phyloP scores from a whole-genome alignment of 2,329 filamentous ascomycete species.

The Bertia moriformis region DNA sequence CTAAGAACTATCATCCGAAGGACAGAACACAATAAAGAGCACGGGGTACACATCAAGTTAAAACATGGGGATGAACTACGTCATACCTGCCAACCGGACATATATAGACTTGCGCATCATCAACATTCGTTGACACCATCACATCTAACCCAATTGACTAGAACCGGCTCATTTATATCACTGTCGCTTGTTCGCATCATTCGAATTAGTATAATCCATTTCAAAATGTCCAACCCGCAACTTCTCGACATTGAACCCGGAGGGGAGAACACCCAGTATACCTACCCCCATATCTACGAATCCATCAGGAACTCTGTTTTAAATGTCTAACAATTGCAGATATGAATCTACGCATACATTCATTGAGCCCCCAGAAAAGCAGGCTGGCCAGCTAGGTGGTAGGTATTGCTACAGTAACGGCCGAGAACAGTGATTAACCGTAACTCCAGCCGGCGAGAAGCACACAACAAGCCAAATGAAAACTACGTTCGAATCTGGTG shows the following conservation, averaged over 20 bases:
- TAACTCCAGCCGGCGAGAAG: neutral
- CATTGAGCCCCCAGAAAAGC: neutral
- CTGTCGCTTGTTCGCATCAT: no score
- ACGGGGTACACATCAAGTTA: no score
- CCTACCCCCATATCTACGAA: neutral
- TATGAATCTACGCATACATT: neutral
- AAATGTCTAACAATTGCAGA: neutral
- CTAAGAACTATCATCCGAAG: no score
- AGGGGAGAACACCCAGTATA: constrained; percentile 1
- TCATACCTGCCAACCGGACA: neutral
- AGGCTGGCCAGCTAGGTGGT: neutral
- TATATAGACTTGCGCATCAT: neutral
- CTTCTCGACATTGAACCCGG: constrained; percentile 1
- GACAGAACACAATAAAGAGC: no score
- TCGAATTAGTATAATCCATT: no score
- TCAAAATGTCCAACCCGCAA: neutral
- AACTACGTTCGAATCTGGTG: neutral
- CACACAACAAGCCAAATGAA: neutral
- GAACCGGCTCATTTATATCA: no score
- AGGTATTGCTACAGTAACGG: neutral
- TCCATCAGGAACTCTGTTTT: neutral
- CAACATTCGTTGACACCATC: no score
- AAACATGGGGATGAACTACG: neutral
- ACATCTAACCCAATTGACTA: no score
- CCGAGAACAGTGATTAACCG: neutral